phyloP scores from a whole-genome alignment of 148 eudicot genomes.

The Vaccinium darrowii region DNA sequence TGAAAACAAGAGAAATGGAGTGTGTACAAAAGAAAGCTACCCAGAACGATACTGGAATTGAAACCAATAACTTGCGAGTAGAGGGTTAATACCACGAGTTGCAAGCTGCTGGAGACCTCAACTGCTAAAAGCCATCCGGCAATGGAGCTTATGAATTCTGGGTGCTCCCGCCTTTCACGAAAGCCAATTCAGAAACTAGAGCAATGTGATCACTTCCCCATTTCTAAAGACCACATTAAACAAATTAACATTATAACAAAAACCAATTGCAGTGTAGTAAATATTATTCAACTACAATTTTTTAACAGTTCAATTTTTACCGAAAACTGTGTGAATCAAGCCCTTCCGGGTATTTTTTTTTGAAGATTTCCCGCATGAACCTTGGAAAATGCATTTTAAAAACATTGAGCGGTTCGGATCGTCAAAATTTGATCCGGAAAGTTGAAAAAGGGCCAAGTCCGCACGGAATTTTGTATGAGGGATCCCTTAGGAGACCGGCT shows the following conservation, averaged over 20 bases:
- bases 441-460: no score
- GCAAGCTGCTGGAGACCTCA: background rate
- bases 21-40: background rate
- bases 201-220: slow-evolving; percentile 99
- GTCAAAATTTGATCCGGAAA: no score
- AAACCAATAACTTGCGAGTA: background rate
- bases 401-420: no score
- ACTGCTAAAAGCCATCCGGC: background rate
- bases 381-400: no score
- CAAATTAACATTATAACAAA: background rate
- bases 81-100: background rate
- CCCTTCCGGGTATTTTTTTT: no score
- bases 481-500: no score
- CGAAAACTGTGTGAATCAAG: no score
- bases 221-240: slow-evolving; percentile 53
- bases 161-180: slow-evolving; percentile 28
- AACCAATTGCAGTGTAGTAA: background rate
- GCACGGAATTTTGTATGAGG: no score
- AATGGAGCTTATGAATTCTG: slow-evolving; percentile 10
- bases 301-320: background rate
- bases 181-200: slow-evolving; percentile 81
- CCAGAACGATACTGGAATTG: background rate
- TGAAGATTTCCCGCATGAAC: no score
- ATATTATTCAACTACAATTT: background rate
- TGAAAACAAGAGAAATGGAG: background rate